phyloP scores from a whole-genome alignment of 2,329 filamentous ascomycete species.

The Stagonosporopsis vannaccii region DNA sequence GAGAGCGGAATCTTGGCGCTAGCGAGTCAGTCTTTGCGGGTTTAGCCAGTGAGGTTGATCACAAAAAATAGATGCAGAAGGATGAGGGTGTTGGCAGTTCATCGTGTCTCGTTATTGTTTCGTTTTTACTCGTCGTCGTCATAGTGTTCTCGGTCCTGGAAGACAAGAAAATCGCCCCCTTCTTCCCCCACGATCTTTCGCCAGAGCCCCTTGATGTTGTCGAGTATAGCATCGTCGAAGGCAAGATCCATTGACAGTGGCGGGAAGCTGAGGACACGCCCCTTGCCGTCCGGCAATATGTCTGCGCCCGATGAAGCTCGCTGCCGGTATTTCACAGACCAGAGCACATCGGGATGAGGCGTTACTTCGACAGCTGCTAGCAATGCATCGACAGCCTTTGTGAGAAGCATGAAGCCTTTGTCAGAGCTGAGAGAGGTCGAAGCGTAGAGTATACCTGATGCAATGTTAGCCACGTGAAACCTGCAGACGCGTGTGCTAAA shows the following conservation, averaged over 20 bases:
- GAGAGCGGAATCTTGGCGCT: slow-evolving; percentile 6
- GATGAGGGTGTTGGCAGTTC: neutral
- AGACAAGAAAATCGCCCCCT: slow-evolving; percentile 73
- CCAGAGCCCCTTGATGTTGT: slow-evolving; percentile 75
- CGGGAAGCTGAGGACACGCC: slow-evolving; percentile 64
- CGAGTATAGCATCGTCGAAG: slow-evolving; percentile 75
- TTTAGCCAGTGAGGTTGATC: neutral
- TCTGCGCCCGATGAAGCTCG: slow-evolving; percentile 29
- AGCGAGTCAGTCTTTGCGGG: neutral
- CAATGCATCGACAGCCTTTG: slow-evolving; percentile 54
- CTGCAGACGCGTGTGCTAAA: slow-evolving; percentile 6
- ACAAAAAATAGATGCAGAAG: neutral
- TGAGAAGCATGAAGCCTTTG: slow-evolving; percentile 46
- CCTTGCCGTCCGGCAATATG: slow-evolving; percentile 43
- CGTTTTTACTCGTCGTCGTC: slow-evolving; percentile 56
- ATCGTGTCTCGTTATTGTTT: slow-evolving; percentile 1
- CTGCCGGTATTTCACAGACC: slow-evolving; percentile 63
- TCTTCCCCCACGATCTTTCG: slow-evolving; percentile 64
- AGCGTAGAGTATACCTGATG: slow-evolving; percentile 66
- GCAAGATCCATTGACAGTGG: slow-evolving; percentile 69
- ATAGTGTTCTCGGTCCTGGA: slow-evolving; percentile 77
- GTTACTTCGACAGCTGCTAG: slow-evolving; percentile 49
- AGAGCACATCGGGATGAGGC: slow-evolving; percentile 54
- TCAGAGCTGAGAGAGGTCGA: slow-evolving; percentile 53
- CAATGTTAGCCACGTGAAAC: slow-evolving; percentile 45